These are phyloP conservation scores for Sporothrix brasiliensis DNA, from an alignment of 2,329 filamentous ascomycete genomes.

Conservation along the genomic window DNA sequence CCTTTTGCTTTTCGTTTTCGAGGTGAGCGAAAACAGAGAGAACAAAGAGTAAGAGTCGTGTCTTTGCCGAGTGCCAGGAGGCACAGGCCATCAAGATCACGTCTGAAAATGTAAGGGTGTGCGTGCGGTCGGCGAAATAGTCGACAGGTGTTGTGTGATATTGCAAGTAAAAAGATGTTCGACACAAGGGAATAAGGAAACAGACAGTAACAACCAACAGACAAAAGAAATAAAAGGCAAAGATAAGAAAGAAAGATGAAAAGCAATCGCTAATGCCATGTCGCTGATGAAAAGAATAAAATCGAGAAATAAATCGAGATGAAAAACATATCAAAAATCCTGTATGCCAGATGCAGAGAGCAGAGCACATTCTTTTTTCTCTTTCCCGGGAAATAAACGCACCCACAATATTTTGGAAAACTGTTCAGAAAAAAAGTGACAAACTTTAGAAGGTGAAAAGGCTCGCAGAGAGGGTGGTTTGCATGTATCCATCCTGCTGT, in stretches of 20 bases:
- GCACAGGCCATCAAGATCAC: background rate
- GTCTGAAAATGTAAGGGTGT: slow-evolving; percentile 11
- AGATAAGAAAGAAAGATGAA: slow-evolving; percentile 39
- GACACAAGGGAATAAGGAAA: slow-evolving; percentile 21
- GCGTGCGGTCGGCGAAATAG: slow-evolving; percentile 18
- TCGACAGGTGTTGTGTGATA: background rate
- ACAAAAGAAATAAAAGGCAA: slow-evolving; percentile 37
- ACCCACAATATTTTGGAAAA: slow-evolving; percentile 30
- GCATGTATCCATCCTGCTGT: slow-evolving; percentile 28
- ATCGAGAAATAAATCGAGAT: slow-evolving; percentile 34
- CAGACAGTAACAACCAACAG: background rate
- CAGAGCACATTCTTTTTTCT: slow-evolving; percentile 49
- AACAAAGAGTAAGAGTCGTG: slow-evolving; percentile 3
- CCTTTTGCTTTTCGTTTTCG: slow-evolving; percentile 13
- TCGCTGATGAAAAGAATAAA: slow-evolving; percentile 44
- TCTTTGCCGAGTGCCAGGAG: background rate
- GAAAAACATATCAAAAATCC: slow-evolving; percentile 42
- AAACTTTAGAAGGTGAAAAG: slow-evolving; percentile 29
- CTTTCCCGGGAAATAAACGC: slow-evolving; percentile 44
- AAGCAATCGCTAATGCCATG: slow-evolving; percentile 54
- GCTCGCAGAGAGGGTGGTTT: slow-evolving; percentile 14
- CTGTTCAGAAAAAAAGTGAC: slow-evolving; percentile 23
- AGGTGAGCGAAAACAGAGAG: slow-evolving; percentile 1
- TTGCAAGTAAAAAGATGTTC: slow-evolving; percentile 10
- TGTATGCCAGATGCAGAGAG: slow-evolving; percentile 51